Base-by-base conservation (phyloP, 2,329 filamentous ascomycete species). In the Calonectria hawksworthii region DNA sequence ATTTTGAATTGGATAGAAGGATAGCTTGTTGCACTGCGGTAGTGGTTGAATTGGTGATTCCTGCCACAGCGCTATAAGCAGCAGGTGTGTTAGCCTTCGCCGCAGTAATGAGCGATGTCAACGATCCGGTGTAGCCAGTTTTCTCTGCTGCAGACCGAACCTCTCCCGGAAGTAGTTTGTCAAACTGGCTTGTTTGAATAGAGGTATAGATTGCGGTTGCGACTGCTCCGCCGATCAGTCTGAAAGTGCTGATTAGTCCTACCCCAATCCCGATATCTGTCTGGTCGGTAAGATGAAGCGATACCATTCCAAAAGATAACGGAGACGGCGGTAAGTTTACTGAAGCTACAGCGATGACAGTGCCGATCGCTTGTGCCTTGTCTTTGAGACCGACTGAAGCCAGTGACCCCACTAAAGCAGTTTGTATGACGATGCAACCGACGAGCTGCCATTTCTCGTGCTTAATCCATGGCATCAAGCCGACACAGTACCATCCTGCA, bases 121-220 rank as follows among this genome's bases (percentile, higher is more conserved):
- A 59, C 4, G 77, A 74, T 16, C 78, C 76, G 23, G 59, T 63
- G 52, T 77, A 80, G 21, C 75, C 75, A 13, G 76, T 72, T 3
- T n/a, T 26, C 11, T 76, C 61, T 14, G 80, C 76, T 4, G 78
- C 77, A 13, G 61, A 44, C 16, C 72, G 70, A 16, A 80, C 70
- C 1, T 74, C 51, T 7, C 59, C 64, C 1, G 79, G 77, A 1
- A 78, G 79, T 7, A 70, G 51, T 54, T 72, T 59, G n/a, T 32
- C 68, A 71, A 83, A 84, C n/a, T 80, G 74, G 65, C 78, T 82
- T 10, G 78, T 83, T 56, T 82, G 79, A 51, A 85, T 82, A 14
- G 80, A 80, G 2, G 81, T 83, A 78, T 83, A 86, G 68, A 86
- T 85, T n/a, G 83, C 83, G 1, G 81, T 83, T 16, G 84, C 83